These are phyloP conservation scores for Hypoxylon sp. DNA, from an alignment of 2,329 filamentous ascomycete genomes.

Conservation along the genomic window DNA sequence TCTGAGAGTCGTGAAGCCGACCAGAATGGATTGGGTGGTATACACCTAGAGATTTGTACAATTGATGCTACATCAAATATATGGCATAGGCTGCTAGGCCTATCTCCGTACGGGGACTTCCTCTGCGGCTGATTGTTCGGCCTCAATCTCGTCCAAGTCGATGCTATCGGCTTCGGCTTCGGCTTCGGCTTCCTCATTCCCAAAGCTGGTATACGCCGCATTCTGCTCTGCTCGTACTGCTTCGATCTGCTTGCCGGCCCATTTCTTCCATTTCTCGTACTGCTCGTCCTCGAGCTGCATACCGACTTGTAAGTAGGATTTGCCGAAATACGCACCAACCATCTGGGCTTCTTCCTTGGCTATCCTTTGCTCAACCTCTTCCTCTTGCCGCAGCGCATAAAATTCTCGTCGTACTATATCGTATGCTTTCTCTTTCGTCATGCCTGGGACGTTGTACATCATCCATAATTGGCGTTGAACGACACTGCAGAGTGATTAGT, in stretches of 20 bases:
- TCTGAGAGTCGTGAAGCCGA: slow-evolving; percentile 25
- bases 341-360: slow-evolving; percentile 89
- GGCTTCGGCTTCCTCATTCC: slow-evolving; percentile 39
- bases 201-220: slow-evolving; percentile 49
- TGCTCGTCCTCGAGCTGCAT: slow-evolving; percentile 85
- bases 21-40: slow-evolving; percentile 32
- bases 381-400: slow-evolving; percentile 84
- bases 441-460: slow-evolving; percentile 73
- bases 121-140: slow-evolving; percentile 13
- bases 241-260: slow-evolving; percentile 51
- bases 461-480: slow-evolving; percentile 93
- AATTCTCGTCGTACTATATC: slow-evolving; percentile 91
- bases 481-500: slow-evolving; percentile 71
- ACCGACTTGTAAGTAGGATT: slow-evolving; percentile 79
- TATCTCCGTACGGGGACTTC: slow-evolving; percentile 1
- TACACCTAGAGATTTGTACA: slow-evolving; percentile 47
- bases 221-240: slow-evolving; percentile 47
- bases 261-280: slow-evolving; percentile 84
- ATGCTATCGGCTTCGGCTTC: slow-evolving; percentile 18
- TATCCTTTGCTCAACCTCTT: slow-evolving; percentile 86
- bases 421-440: slow-evolving; percentile 80
- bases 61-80: slow-evolving; percentile 48
- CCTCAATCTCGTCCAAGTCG: slow-evolving; percentile 33
- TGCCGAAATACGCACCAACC: slow-evolving; percentile 91
- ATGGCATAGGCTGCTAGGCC: slow-evolving; percentile 17